phyloP scores from a whole-genome alignment of 2,329 filamentous ascomycete species.

The Trichoderma semiorbis region DNA sequence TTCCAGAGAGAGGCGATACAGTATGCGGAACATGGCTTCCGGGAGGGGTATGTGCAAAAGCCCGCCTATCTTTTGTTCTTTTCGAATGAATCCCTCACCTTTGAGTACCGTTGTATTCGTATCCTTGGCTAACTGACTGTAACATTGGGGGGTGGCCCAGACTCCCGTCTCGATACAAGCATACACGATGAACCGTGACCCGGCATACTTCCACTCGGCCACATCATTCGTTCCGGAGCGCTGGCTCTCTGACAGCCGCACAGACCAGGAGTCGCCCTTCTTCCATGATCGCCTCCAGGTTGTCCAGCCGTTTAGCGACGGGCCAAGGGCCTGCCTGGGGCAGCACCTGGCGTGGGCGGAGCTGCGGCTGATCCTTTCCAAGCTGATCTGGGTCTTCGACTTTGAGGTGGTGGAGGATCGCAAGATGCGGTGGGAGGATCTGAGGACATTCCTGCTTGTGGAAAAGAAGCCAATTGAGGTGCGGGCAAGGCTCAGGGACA shows the following conservation, averaged over 20 bases:
- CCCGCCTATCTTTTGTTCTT: slow-evolving; percentile 19
- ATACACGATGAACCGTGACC: slow-evolving; percentile 10
- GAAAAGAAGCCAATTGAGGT: slow-evolving; percentile 13
- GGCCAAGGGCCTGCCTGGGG: slow-evolving; percentile 10
- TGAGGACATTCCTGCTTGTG: slow-evolving; percentile 6
- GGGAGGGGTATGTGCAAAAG: slow-evolving; percentile 26
- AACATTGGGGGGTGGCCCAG: slow-evolving; percentile 38
- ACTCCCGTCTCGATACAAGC: slow-evolving; percentile 13
- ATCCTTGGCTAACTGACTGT: slow-evolving; percentile 30
- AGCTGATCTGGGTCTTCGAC: slow-evolving; percentile 19
- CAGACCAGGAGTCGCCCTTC: slow-evolving; percentile 1
- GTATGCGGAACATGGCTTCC: slow-evolving; percentile 35
- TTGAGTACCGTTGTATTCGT: background rate
- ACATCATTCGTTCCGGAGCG: slow-evolving; percentile 15
- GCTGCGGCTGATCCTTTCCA: slow-evolving; percentile 17
- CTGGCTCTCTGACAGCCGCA: background rate
- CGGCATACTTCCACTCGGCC: background rate
- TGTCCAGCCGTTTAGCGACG: slow-evolving; percentile 13
- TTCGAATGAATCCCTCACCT: background rate
- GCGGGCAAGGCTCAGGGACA: background rate
- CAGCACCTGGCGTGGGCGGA: slow-evolving; percentile 16
- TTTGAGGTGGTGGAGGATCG: slow-evolving; percentile 8
- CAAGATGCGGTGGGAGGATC: slow-evolving; percentile 10
- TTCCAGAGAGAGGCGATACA: slow-evolving; percentile 28
- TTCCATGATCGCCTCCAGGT: slow-evolving; percentile 5